Evolutionary conservation across 176 grass and related monocot genomes (phyloP), one percentile per base, ranked within the genome.

Genomic region (Carex myosuroides): DNA sequence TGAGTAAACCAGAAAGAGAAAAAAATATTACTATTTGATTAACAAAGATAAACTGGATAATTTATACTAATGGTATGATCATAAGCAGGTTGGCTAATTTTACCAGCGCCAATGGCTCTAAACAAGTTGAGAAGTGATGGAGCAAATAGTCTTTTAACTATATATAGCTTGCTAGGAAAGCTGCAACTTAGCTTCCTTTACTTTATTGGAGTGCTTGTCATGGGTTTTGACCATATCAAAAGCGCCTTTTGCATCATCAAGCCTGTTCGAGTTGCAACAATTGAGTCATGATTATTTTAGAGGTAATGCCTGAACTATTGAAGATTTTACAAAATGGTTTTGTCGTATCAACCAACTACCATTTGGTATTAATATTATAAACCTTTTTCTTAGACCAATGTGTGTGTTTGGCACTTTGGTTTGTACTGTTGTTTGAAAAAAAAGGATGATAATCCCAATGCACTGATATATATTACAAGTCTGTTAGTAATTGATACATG

Each of bases 101-200:
- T 87, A 59, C 39, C 70, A 17, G 81, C 61, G 58, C 85, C 85
- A 35, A 52, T 84, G 55, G 79, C 89, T 33, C 61, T 99, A 29
- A 88, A 57, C 17, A 88, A 88, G 59, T 85, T 60, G 81, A 88
- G 80, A 82, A 91, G 84, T 84, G 91, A 88, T 56, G 93, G 85
- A 70, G 88, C 76, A 80, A 94, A 84, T 74, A 78, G 39, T 13
- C 85, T 89, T 16, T 60, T 89, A 85, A 94, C 81, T 60, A 69
- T 88, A 69, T 95, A 92, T 89, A 93, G 90, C 85, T 81, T 95
- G 44, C 87, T 99, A 83, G 91, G 88, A 60, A 99, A 99, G 88
- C 85, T 99, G 85, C 93, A 95, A 89, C 86, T 96, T 32, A 96
- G 89, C 83, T 88, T 93, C 88, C 89, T 96, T 91, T 99, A 91